These are phyloP conservation scores for Alternaria conjuncta DNA, from an alignment of 2,329 filamentous ascomycete species.

Conservation along the genomic window DNA sequence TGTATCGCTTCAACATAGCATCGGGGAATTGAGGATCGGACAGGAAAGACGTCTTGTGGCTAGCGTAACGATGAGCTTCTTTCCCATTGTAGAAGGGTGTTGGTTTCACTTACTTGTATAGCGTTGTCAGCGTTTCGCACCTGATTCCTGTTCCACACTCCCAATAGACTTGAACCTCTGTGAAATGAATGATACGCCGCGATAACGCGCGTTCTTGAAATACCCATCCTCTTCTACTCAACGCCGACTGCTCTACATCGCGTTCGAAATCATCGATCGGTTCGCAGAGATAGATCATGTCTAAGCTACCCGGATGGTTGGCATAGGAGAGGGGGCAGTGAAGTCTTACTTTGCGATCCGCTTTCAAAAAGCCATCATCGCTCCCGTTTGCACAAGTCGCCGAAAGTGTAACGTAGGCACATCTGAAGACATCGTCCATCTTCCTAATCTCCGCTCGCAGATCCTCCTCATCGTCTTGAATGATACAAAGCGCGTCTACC, in stretches of 20 bases:
- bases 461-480: not conserved
- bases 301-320: not conserved
- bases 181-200: slow-evolving; percentile 33
- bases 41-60: not conserved
- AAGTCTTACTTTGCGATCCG: not conserved
- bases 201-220: slow-evolving; percentile 35
- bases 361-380: not conserved
- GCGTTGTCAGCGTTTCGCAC: slow-evolving; percentile 25
- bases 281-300: not conserved
- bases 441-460: not conserved
- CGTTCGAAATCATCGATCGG: not conserved
- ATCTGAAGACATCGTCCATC: not conserved
- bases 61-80: not conserved
- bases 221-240: slow-evolving; percentile 36
- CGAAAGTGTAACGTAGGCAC: not conserved
- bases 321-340: not conserved
- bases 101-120: slow-evolving; percentile 18
- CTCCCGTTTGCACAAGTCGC: not conserved
- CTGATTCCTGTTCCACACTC: slow-evolving; percentile 31
- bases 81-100: not conserved
- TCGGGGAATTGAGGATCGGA: not conserved
- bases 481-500: not conserved
- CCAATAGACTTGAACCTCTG: slow-evolving; percentile 32
- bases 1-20: not conserved
- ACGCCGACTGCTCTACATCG: not conserved